Percentiles rank a stretch among this genome's conserved stretches.
Evolutionary conservation across 2,329 filamentous ascomycete genomes (phyloP).

Genomic region (Cercospora sojina): DNA sequence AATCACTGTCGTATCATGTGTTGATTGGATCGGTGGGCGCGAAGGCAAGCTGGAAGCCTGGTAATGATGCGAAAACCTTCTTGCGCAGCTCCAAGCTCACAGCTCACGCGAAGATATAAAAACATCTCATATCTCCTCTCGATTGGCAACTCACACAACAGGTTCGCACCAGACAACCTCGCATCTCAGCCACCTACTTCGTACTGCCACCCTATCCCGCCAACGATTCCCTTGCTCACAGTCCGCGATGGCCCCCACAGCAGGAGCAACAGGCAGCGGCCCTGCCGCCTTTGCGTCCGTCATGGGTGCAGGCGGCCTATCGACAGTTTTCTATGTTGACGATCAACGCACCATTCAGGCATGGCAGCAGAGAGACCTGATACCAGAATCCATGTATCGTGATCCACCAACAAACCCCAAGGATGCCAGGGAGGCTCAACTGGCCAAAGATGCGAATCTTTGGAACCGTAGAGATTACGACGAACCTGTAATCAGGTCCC

Average conservation of each 20-base stretch:
- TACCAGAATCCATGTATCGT: background rate
- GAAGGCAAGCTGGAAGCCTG: background rate
- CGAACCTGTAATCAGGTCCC: background rate
- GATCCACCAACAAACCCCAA: no score
- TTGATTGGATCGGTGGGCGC: background rate
- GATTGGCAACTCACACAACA: background rate
- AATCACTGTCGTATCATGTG: no score
- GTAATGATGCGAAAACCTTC: background rate
- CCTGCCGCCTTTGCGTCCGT: background rate
- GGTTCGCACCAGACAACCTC: no score
- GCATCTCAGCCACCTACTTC: no score
- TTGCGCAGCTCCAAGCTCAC: background rate
- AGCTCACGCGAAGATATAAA: background rate
- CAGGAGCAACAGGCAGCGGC: no score
- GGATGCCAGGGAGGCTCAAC: background rate
- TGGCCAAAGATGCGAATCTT: background rate
- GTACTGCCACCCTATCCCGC: no score
- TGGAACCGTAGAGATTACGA: background rate
- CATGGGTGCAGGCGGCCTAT: background rate
- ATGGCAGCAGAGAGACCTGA: background rate
- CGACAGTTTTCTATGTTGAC: background rate
- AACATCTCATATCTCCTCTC: background rate
- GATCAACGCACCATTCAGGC: background rate
- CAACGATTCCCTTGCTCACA: no score
- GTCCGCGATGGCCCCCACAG: no score